Conservation (phyloP, 345 rosid species). For the Acer yangbiense region DNA sequence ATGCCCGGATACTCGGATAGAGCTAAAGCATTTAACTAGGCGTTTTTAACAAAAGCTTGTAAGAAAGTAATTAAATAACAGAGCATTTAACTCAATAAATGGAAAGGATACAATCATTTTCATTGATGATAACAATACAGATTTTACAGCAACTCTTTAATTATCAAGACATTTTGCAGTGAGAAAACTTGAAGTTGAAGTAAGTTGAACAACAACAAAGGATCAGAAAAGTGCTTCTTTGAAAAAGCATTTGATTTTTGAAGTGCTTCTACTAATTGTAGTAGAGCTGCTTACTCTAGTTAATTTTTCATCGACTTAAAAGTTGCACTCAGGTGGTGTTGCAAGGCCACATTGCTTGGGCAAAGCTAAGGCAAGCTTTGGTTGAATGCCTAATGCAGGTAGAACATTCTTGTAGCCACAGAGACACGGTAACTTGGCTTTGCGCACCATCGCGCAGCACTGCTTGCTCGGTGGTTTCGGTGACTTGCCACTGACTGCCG, state of each 20-base stretch:
- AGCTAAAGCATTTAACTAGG: too few species aligned
- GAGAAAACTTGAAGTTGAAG: neutral
- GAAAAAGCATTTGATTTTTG: neutral
- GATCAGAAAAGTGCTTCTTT: neutral
- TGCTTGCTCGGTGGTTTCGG: constrained; percentile 46
- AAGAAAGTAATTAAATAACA: too few species aligned
- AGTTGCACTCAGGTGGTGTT: constrained; percentile 40
- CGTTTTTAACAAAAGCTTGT: too few species aligned
- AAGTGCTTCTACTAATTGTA: too few species aligned
- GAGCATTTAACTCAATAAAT: too few species aligned
- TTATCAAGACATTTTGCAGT: neutral
- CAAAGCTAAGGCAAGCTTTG: constrained; percentile 46
- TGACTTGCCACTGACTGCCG: constrained; percentile 47
- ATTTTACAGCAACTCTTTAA: neutral
- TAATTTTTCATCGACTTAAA: constrained; percentile 9
- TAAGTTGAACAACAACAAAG: too few species aligned
- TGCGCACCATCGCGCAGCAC: constrained; percentile 44
- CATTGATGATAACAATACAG: neutral
- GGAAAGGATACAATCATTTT: neutral
- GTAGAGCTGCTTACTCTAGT: too few species aligned
- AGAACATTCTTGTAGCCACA: constrained; percentile 48
- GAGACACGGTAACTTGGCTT: constrained; percentile 46
- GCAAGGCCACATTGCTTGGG: constrained; percentile 44
- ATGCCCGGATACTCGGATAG: too few species aligned
- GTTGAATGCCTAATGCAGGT: constrained; percentile 46